A percentile compares a stretch with the other conserved stretches of the same genome.
Conservation (phyloP, 1,284 basidiomycete species). For the Lentinula novae-zelandiae region DNA sequence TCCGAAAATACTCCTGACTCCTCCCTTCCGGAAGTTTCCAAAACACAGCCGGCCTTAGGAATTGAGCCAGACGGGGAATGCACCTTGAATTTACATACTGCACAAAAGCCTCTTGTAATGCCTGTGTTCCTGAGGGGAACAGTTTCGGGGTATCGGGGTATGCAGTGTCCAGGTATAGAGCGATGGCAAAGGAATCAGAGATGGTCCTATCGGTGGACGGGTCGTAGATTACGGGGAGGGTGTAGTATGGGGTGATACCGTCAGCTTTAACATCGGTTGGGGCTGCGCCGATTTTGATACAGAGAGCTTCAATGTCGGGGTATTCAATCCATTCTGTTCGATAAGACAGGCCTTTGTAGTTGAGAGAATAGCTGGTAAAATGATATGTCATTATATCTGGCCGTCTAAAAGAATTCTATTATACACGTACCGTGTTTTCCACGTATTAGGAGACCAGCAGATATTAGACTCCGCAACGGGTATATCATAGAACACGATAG, state of each 20-base stretch:
- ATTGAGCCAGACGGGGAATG: background rate
- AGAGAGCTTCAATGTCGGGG: no score
- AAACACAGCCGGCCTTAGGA: background rate
- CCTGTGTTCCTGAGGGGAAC: slow-evolving; percentile 25
- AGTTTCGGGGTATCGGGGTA: slow-evolving; percentile 27
- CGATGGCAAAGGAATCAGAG: slow-evolving; percentile 34
- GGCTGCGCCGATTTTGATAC: no score
- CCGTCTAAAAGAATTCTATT: slow-evolving; percentile 24
- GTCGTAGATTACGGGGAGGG: slow-evolving; percentile 35
- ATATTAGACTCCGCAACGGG: background rate
- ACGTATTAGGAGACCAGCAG: slow-evolving; percentile 11
- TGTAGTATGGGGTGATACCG: slow-evolving; percentile 24
- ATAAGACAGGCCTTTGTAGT: slow-evolving; percentile 36
- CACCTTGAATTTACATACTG: background rate
- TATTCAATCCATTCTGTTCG: slow-evolving; percentile 25
- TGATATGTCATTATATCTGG: slow-evolving; percentile 23
- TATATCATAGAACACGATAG: slow-evolving; percentile 9
- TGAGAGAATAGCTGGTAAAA: slow-evolving; percentile 26
- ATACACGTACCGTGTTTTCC: slow-evolving; percentile 5
- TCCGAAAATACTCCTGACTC: slow-evolving; percentile 2
- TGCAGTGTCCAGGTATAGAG: slow-evolving; percentile 33
- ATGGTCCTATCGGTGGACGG: slow-evolving; percentile 25
- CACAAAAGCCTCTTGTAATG: slow-evolving; percentile 23
- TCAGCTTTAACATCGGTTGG: no score
- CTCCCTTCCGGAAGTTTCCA: background rate